Evolutionary conservation across 179 eudicot species (phyloP).

Genomic region (Beta macrorhiza): DNA sequence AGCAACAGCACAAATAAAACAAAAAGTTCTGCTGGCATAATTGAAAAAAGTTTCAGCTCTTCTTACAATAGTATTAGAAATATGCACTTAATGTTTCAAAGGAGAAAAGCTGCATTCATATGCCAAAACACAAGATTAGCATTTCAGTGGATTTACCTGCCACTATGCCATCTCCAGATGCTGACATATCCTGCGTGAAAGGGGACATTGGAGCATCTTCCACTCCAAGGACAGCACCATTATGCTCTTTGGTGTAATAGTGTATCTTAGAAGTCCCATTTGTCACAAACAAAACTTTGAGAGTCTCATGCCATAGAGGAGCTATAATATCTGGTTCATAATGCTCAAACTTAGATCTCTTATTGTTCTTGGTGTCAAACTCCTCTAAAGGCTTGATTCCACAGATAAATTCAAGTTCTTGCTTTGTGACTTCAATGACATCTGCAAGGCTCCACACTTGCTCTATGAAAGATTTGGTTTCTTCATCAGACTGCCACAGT

Average conservation of each 20-base stretch:
- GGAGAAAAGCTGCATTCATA: not conserved
- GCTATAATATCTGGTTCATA: conserved; percentile 60
- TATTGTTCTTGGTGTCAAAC: conserved; percentile 70
- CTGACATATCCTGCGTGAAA: conserved; percentile 80
- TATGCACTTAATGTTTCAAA: not conserved
- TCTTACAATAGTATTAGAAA: not conserved
- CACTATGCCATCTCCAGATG: conserved; percentile 89
- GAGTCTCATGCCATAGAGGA: conserved; percentile 79
- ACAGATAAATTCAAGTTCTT: conserved; percentile 89
- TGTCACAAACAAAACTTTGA: conserved; percentile 86
- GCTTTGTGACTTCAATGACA: conserved; percentile 82
- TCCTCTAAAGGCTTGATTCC: conserved; percentile 70
- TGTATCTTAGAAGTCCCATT: conserved; percentile 91
- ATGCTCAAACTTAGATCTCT: conserved; percentile 63
- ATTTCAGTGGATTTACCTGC: conserved; percentile 58
- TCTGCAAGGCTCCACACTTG: conserved; percentile 74
- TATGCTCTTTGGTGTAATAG: conserved; percentile 76
- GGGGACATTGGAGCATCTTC: conserved; percentile 88
- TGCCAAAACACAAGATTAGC: not conserved
- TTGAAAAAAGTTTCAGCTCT: not conserved
- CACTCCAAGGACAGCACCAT: conserved; percentile 72
- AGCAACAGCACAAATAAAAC: conserved; percentile 1
- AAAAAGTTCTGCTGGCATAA: not conserved
- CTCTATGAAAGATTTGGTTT: conserved; percentile 56
- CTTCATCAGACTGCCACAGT: conserved; percentile 76